phyloP scores from a whole-genome alignment of 441 rosid species.

The Bruguiera hainesii region DNA sequence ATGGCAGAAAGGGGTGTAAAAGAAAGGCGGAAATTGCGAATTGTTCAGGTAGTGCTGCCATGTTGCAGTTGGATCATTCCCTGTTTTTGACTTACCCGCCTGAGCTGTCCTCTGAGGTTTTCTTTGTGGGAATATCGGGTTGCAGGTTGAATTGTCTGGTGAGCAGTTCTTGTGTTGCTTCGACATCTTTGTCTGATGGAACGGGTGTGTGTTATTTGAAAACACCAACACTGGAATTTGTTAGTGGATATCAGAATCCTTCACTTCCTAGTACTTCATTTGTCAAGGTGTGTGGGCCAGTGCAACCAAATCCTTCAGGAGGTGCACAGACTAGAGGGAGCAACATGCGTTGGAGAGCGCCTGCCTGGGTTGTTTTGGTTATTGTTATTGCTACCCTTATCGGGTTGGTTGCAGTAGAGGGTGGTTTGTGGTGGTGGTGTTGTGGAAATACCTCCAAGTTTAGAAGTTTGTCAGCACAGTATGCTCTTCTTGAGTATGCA shows the following conservation, averaged over 20 bases:
- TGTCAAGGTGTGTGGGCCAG: constrained; percentile 67
- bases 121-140: constrained; percentile 47
- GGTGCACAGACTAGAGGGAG: constrained; percentile 6
- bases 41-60: constrained; percentile 48
- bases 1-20: constrained; percentile 58
- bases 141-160: constrained; percentile 57
- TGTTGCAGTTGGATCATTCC: constrained; percentile 50
- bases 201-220: constrained; percentile 66
- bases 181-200: constrained; percentile 68
- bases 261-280: constrained; percentile 61
- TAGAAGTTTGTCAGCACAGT: constrained; percentile 48
- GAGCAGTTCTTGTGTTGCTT: constrained; percentile 53
- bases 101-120: constrained; percentile 34
- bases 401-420: constrained; percentile 41
- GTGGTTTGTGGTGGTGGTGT: constrained; percentile 63
- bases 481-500: constrained; percentile 63
- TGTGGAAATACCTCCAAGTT: constrained; percentile 46
- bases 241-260: constrained; percentile 58
- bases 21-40: constrained; percentile 50
- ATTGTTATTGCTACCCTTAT: constrained; percentile 38
- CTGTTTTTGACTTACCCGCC: constrained; percentile 42
- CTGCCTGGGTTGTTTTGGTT: constrained; percentile 41
- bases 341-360: constrained; percentile 29
- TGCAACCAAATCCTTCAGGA: constrained; percentile 33
- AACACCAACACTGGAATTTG: constrained; percentile 39